phyloP scores from a whole-genome alignment of 2,329 filamentous ascomycete species.

The Botrytis porri region DNA sequence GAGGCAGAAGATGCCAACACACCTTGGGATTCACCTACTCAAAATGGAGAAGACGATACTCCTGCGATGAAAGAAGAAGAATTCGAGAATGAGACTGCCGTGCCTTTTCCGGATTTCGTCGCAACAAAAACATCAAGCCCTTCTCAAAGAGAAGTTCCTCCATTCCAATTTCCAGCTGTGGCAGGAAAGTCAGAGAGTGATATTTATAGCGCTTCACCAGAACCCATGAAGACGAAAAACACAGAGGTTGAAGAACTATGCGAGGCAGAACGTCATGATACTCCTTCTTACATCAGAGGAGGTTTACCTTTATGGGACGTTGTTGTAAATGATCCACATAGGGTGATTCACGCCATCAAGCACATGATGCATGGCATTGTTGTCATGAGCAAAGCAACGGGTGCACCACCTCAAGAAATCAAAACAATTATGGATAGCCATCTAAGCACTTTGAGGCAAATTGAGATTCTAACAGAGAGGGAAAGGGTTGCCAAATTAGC shows the following conservation, averaged over 20 bases:
- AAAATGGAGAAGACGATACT: not conserved
- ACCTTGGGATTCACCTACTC: constrained; percentile 11
- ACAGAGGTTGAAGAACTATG: constrained; percentile 1
- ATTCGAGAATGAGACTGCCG: not conserved
- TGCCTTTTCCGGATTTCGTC: not conserved
- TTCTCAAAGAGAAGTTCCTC: not conserved
- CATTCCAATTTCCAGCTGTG: not conserved
- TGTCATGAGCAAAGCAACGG: not conserved
- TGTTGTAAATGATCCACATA: constrained; percentile 8
- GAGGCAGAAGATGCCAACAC: not conserved
- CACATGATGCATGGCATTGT: constrained; percentile 16
- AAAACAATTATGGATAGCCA: not conserved
- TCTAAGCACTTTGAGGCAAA: not conserved
- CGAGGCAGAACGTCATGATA: constrained; percentile 13
- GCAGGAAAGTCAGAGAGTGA: no score
- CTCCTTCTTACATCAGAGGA: constrained; percentile 17
- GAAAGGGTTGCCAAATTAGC: not conserved
- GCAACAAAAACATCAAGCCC: not conserved
- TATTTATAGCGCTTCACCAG: not conserved
- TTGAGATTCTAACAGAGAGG: not conserved
- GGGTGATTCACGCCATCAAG: constrained; percentile 16
- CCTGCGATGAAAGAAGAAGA: not conserved
- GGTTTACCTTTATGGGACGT: not conserved
- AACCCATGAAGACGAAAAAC: not conserved
- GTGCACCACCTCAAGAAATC: not conserved